phyloP scores from a whole-genome alignment of 2,329 filamentous ascomycete species.

The Fusarium praegraminearum region DNA sequence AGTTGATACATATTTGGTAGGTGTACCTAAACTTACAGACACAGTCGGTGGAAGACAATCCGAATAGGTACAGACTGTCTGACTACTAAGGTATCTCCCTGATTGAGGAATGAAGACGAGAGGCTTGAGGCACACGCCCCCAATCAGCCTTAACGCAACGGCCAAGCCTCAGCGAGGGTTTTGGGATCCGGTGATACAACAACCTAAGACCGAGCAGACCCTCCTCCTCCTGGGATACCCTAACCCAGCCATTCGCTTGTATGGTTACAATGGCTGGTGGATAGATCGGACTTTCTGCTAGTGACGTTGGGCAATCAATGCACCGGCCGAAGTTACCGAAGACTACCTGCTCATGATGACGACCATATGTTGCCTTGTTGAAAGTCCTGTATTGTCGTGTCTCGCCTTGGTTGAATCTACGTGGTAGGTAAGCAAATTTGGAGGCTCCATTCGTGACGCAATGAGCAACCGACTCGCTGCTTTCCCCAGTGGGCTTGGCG shows the following conservation, averaged over 20 bases:
- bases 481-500: slow-evolving; percentile 34
- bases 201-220: slow-evolving; percentile 1
- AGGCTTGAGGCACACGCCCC: slow-evolving; percentile 1
- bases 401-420: slow-evolving; percentile 14
- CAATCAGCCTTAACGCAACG: slow-evolving; percentile 33
- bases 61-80: background rate
- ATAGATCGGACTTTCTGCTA: slow-evolving; percentile 4
- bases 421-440: slow-evolving; percentile 28
- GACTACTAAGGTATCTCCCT: background rate
- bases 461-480: slow-evolving; percentile 25
- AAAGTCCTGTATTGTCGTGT: background rate
- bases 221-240: background rate
- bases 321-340: slow-evolving; percentile 9
- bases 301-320: slow-evolving; percentile 18
- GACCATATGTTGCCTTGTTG: slow-evolving; percentile 11
- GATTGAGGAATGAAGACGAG: slow-evolving; percentile 9
- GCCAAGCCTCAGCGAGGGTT: slow-evolving; percentile 24
- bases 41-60: background rate
- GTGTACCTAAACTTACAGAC: background rate
- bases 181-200: slow-evolving; percentile 31
- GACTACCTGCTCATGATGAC: slow-evolving; percentile 20
- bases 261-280: background rate
- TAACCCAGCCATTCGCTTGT: background rate
- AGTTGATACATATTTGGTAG: background rate
- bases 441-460: slow-evolving; percentile 41